These are phyloP conservation scores for Jackrogersella multiformis DNA, from an alignment of 495 filamentous ascomycete genomes.

Conservation along the genomic window DNA sequence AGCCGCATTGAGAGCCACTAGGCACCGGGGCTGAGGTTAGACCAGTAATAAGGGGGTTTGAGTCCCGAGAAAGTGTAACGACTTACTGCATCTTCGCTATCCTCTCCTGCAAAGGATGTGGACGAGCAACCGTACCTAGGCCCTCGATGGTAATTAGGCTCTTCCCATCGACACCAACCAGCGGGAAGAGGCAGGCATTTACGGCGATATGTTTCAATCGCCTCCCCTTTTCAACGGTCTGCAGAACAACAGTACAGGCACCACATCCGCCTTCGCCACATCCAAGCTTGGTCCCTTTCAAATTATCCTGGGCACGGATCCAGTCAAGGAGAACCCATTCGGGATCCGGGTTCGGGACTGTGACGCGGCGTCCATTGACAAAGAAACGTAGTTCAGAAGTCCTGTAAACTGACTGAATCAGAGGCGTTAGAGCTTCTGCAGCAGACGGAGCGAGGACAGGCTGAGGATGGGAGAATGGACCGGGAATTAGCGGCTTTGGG, in stretches of 20 bases:
- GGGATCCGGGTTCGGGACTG: slow-evolving; percentile 42
- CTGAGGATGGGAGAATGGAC: background rate
- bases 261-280: slow-evolving; percentile 90
- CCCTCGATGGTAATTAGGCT: slow-evolving; percentile 92
- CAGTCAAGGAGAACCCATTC: slow-evolving; percentile 43
- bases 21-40: background rate
- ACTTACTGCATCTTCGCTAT: slow-evolving; percentile 66
- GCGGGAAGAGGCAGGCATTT: slow-evolving; percentile 85
- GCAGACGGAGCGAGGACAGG: slow-evolving; percentile 23
- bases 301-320: slow-evolving; percentile 36
- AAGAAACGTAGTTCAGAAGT: slow-evolving; percentile 46
- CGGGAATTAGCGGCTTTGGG: slow-evolving; percentile 21
- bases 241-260: slow-evolving; percentile 87
- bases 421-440: slow-evolving; percentile 36
- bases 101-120: slow-evolving; percentile 83
- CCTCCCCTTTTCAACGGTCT: slow-evolving; percentile 78
- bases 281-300: slow-evolving; percentile 50
- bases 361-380: slow-evolving; percentile 46
- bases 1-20: slow-evolving; percentile 67
- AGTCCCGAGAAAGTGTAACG: background rate
- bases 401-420: slow-evolving; percentile 37
- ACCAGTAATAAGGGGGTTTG: background rate
- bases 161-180: slow-evolving; percentile 89
- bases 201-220: slow-evolving; percentile 80
- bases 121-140: slow-evolving; percentile 77